phyloP scores from a whole-genome alignment of 208 protist genomes.

The Crithidia fasciculata region DNA sequence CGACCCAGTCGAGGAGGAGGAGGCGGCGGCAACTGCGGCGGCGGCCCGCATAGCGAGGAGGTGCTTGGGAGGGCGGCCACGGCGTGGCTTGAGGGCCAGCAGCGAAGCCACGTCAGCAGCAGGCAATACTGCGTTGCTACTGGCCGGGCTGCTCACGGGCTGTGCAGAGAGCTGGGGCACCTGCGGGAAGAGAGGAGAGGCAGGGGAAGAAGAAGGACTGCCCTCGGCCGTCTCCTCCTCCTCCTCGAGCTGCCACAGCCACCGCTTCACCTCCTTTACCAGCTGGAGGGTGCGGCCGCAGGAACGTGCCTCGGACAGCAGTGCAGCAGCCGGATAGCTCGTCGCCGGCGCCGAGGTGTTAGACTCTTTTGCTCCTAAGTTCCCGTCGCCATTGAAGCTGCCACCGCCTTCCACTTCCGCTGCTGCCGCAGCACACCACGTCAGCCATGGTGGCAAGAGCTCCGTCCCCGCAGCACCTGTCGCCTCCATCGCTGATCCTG shows the following conservation, averaged over 20 bases:
- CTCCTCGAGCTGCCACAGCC: conserved; percentile 38
- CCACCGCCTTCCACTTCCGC: background rate
- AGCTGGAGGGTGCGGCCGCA: conserved; percentile 17
- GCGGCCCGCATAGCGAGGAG: conserved; percentile 14
- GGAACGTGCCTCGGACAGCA: background rate
- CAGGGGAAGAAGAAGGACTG: background rate
- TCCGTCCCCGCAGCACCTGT: background rate
- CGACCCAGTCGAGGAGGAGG: background rate
- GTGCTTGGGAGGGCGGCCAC: conserved; percentile 30
- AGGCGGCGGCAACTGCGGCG: background rate
- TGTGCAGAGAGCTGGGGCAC: background rate
- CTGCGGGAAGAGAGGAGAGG: background rate
- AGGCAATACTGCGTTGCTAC: no score
- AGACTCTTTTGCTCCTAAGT: no score
- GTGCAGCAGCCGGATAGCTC: background rate
- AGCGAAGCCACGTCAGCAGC: background rate
- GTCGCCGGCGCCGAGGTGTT: background rate
- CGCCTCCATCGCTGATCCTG: background rate
- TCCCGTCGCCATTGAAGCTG: no score
- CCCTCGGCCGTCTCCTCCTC: background rate
- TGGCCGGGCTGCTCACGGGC: background rate
- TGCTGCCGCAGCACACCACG: conserved; percentile 11
- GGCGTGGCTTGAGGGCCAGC: conserved; percentile 17
- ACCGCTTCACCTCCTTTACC: conserved; percentile 45
- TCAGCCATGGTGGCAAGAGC: conserved; percentile 25